These are phyloP conservation scores for Pterocarpus macrocarpus DNA, from an alignment of 306 rosid genomes.

Conservation along the genomic window DNA sequence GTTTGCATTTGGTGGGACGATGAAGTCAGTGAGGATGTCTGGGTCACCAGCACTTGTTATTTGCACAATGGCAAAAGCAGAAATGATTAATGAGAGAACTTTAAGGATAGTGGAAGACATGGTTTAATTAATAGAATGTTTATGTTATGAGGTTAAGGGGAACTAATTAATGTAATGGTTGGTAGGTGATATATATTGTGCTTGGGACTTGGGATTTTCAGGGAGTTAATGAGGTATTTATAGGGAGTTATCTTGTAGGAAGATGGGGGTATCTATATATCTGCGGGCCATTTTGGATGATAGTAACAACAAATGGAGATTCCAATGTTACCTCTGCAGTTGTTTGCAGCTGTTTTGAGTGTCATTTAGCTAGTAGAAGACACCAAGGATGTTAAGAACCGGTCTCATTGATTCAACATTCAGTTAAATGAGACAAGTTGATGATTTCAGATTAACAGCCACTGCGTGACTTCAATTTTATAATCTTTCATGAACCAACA, in stretches of 20 bases:
- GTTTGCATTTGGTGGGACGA: slow-evolving; percentile 35
- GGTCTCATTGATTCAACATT: not conserved
- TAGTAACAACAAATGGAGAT: not conserved
- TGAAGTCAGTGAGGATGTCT: slow-evolving; percentile 58
- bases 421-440: not conserved
- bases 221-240: not conserved
- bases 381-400: not conserved
- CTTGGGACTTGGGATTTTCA: too few relatives aligned
- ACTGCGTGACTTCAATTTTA: not conserved
- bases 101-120: slow-evolving; percentile 44
- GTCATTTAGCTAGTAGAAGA: slow-evolving; percentile 1
- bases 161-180: not conserved
- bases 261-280: not conserved
- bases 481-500: not conserved
- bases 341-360: slow-evolving; percentile 31
- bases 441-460: too few relatives aligned
- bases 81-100: slow-evolving; percentile 41
- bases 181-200: not conserved
- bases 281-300: slow-evolving; percentile 34
- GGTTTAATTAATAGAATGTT: not conserved
- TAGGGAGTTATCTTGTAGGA: not conserved
- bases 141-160: not conserved
- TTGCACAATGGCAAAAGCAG: slow-evolving; percentile 33
- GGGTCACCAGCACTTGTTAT: slow-evolving; percentile 59
- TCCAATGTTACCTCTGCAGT: slow-evolving; percentile 21